Percentiles rank a stretch among this genome's conserved stretches.
Evolutionary conservation across 345 rosid genomes (phyloP).

Genomic region (Bretschneidera sinensis): DNA sequence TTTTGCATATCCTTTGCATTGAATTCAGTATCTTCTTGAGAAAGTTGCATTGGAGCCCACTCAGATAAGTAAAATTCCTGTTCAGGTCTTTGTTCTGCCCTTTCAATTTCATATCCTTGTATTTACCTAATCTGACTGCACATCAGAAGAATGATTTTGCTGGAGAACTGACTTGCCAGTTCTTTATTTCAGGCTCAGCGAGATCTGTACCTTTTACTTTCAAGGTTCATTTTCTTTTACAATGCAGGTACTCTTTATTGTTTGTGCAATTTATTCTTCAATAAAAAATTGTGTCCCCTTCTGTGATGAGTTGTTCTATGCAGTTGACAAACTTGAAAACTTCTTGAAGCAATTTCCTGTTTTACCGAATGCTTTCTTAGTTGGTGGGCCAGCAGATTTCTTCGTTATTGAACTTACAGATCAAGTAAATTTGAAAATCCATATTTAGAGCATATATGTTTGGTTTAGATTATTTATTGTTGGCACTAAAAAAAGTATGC

Average conservation of each 20-base stretch:
- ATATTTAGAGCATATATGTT: neutral
- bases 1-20: neutral
- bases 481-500: too few relatives aligned
- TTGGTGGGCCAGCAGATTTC: constrained; percentile 85
- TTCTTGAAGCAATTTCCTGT: constrained; percentile 71
- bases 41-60: constrained; percentile 70
- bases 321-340: constrained; percentile 74
- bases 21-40: constrained; percentile 77
- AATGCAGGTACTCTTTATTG: constrained; percentile 52
- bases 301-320: constrained; percentile 18
- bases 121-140: constrained; percentile 1
- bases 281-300: constrained; percentile 7
- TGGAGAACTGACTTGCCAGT: constrained; percentile 4
- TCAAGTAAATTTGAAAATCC: constrained; percentile 49
- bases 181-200: constrained; percentile 64
- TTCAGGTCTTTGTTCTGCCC: constrained; percentile 48
- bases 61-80: constrained; percentile 67
- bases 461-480: neutral
- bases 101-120: constrained; percentile 1
- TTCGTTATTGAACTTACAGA: constrained; percentile 92
- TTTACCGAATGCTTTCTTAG: constrained; percentile 81
- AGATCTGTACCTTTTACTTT: constrained; percentile 75
- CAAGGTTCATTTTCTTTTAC: constrained; percentile 88
- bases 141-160: constrained; percentile 2
- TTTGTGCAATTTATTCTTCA: neutral